Evolutionary conservation across 2,329 filamentous ascomycete species (phyloP), one percentile per base, ranked within the genome.

Genomic region (Fusarium aywerte): DNA sequence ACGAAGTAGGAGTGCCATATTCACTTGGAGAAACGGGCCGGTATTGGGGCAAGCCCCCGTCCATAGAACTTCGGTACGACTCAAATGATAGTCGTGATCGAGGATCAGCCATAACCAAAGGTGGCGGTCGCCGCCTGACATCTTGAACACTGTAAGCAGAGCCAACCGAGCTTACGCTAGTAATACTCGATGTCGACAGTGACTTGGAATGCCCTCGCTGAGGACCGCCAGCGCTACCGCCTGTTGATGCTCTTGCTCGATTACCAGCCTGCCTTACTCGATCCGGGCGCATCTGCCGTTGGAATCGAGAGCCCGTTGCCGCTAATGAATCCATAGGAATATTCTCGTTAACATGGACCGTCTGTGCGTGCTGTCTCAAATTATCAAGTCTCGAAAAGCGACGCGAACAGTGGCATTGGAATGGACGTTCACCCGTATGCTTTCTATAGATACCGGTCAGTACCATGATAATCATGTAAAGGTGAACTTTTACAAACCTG

Each of bases 311-410:
- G 23, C 94, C 93, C 2, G 92, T 96, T 5, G 95, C 96, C 16
- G 96, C 96, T 20, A 98, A 86, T 2, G 96, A 98, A 77, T 97
- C 93, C 38, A 90, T 89, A 5, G 96, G 96, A 32, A 99, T 99
- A 58, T 97, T 93, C 77, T 98, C 96, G 77, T 98, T 97, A 58
- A 97, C 92, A 77, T 99, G 96, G 1, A 99, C 96, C 0, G 96
- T 98, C 78, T 97, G 94, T 42, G 96, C 96, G 83, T 99, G 96
- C 76, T 99, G 96, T 60, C 96, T 89, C 50, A 99, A 82, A 75
- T 99, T 99, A 78, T 99, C 95, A 43, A 98, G 86, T 47, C 95
- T 88, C 11, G 96, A 98, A 77, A 99, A 99, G 55, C 93, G 88
- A 49, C 96, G 88, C 4, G 91, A 92, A 79, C 96, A 99, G 78